phyloP scores from a whole-genome alignment of 306 rosid genomes.

The Hylodesmum podocarpum region DNA sequence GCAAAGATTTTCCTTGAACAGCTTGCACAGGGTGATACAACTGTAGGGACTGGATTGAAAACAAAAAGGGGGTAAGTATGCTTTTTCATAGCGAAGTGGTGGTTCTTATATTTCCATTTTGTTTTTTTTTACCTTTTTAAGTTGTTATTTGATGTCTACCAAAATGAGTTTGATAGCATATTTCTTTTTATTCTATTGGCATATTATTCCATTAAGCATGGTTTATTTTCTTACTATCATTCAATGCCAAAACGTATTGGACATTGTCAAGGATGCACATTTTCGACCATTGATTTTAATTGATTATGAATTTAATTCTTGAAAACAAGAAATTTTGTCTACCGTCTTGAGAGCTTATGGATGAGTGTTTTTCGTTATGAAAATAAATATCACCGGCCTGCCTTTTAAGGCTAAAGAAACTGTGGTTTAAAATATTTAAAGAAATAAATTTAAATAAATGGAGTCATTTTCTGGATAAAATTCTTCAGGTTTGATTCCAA shows the following conservation, averaged over 20 bases:
- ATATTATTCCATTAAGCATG: too few relatives aligned
- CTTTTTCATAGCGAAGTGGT: conserved; percentile 24
- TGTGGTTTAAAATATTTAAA: too few relatives aligned
- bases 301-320: too few relatives aligned
- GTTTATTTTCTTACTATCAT: conserved; percentile 6
- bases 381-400: too few relatives aligned
- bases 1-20: too few relatives aligned
- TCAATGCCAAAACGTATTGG: not conserved
- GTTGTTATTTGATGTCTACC: not conserved
- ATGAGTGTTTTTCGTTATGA: not conserved
- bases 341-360: not conserved
- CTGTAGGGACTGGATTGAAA: conserved; percentile 98
- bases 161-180: too few relatives aligned
- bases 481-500: conserved; percentile 81
- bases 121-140: not conserved
- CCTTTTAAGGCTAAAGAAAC: too few relatives aligned
- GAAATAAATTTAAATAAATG: too few relatives aligned
- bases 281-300: too few relatives aligned
- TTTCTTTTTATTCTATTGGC: too few relatives aligned
- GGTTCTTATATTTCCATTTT: not conserved
- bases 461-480: conserved; percentile 17
- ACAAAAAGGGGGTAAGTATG: conserved; percentile 87
- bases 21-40: conserved; percentile 99
- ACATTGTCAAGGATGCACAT: not conserved
- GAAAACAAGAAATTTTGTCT: not conserved